These are phyloP conservation scores for Stemphylium beticola DNA, from an alignment of 2,329 filamentous ascomycete species.

Conservation along the genomic window DNA sequence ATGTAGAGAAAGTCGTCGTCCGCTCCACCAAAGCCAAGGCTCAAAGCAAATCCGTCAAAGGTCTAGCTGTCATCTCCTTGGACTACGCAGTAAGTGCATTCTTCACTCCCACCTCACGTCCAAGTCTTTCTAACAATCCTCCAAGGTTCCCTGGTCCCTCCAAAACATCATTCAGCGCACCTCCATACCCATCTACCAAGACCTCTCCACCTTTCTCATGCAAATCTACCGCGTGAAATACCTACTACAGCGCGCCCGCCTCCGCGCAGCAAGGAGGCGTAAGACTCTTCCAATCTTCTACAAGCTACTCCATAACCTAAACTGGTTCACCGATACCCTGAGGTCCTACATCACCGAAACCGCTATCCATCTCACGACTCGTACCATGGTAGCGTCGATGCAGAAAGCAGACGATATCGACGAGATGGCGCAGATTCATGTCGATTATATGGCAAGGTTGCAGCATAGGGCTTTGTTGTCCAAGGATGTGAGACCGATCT, in stretches of 20 bases:
- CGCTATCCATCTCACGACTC: constrained; percentile 68
- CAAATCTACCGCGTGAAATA: constrained; percentile 76
- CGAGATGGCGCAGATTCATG: constrained; percentile 76
- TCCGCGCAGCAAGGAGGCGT: constrained; percentile 11
- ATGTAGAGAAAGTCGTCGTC: constrained; percentile 68
- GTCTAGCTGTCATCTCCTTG: constrained; percentile 68
- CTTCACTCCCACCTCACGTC: background rate
- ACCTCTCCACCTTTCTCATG: constrained; percentile 75
- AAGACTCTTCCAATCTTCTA: constrained; percentile 43
- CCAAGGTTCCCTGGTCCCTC: constrained; percentile 61
- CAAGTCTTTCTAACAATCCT: background rate
- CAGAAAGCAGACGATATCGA: constrained; percentile 74
- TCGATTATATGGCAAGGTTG: constrained; percentile 66
- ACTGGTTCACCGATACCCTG: constrained; percentile 79
- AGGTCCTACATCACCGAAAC: constrained; percentile 78
- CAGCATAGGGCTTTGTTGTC: constrained; percentile 74
- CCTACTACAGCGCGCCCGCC: constrained; percentile 63
- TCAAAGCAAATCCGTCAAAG: constrained; percentile 65
- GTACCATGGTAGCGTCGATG: constrained; percentile 64
- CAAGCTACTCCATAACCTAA: constrained; percentile 69
- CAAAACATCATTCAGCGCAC: constrained; percentile 74
- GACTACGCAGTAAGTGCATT: constrained; percentile 68
- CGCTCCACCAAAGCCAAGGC: constrained; percentile 56
- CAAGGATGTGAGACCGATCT: constrained; percentile 71
- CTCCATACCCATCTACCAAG: constrained; percentile 71